These are phyloP conservation scores for Prunus campanulata DNA, from an alignment of 306 rosid genomes.

Conservation along the genomic window DNA sequence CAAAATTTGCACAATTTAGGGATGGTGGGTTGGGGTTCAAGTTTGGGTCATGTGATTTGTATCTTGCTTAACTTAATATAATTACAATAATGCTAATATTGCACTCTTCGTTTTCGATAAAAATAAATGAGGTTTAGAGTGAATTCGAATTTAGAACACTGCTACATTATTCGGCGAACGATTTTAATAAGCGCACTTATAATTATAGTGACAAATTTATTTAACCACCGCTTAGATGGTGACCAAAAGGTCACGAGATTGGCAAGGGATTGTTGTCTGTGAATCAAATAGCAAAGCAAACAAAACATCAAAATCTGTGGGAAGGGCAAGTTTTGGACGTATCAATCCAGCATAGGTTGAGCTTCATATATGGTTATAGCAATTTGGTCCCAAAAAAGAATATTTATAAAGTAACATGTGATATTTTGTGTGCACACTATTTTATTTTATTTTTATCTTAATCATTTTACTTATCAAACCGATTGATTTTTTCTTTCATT, in stretches of 20 bases:
- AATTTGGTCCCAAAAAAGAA: background rate
- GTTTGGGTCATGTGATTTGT: slow-evolving; percentile 34
- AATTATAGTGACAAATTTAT: background rate
- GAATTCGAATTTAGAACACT: background rate
- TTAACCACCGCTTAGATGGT: no score
- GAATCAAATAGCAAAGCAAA: background rate
- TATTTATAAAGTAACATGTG: background rate
- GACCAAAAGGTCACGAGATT: background rate
- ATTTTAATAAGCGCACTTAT: background rate
- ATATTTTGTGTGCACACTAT: no score
- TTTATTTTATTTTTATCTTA: no score
- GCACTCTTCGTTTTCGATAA: background rate
- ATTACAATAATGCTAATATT: background rate
- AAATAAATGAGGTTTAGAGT: background rate
- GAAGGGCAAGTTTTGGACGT: background rate
- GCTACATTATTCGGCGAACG: background rate
- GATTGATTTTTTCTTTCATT: no score
- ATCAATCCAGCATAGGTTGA: background rate
- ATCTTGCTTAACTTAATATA: slow-evolving; percentile 13
- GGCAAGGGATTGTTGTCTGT: background rate
- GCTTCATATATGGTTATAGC: background rate
- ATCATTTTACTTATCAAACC: no score
- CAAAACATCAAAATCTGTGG: slow-evolving; percentile 2
- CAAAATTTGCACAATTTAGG: slow-evolving; percentile 2
- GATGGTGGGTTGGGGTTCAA: slow-evolving; percentile 28